Base-by-base conservation (phyloP, 2,329 filamentous ascomycete species). In the Fusarium palustre region DNA sequence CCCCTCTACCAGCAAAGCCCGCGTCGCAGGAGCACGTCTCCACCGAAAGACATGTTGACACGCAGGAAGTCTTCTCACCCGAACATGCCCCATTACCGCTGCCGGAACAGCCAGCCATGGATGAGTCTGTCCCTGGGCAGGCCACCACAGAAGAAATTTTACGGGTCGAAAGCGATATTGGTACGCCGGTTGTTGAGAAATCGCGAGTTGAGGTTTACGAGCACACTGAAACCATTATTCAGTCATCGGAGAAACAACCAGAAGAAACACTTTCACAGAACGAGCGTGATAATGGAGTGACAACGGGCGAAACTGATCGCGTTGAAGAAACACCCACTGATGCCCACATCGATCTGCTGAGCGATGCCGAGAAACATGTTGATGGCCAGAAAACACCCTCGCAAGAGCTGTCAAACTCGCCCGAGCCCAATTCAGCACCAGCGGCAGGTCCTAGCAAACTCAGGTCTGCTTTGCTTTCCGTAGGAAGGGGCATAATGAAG, bases 201-300 rank as follows among this genome's bases (percentile, higher is more conserved):
- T 50, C 46, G 22, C 67, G 63, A 31, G 34, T 68, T 34, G 58
- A 69, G 42, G 55, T 64, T 30, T 38, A 61, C 31, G 55, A 68
- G 33, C 47, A 68, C n/a, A 56, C 36, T 7, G 67, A 69, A 31
- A 69, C 63, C 13, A 54, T 69, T 20, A 38, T 70, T n/a, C 66
- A 70, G n/a, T 69, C 67, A 7, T 70, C 66, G 10, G 67, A 69
- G 39, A 70, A 60, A 7, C 42, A 68, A 24, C 42, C 57, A 7
- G 58, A 68, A 13, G 48, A 45, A 38, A 11, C 22, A 1, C 11
- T 41, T 9, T 45, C 53, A 16, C 52, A 55, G 24, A 24, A 45
- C 33, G 49, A 56, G 20, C 61, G 38, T 16, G 56, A 36, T 13
- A 28, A 33, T 20, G 38, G 20, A 39, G 16, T n/a, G 18, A 15